Evolutionary conservation across 2,329 filamentous ascomycete genomes (phyloP), one percentile per base, ranked within the genome.

Genomic region (Phyllosticta paracitricarpa): DNA sequence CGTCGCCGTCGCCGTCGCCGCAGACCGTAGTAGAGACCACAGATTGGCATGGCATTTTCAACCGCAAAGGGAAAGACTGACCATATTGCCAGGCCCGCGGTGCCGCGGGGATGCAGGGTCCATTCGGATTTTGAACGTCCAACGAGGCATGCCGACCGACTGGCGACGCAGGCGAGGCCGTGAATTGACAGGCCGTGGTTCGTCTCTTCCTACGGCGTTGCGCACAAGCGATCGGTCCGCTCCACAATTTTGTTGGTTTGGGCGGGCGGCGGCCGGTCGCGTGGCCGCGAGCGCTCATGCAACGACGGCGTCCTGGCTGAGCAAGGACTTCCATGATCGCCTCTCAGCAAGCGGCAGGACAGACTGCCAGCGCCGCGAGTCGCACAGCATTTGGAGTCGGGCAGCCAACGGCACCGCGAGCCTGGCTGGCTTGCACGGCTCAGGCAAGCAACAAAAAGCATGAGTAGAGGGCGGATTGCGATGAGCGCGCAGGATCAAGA

Each of bases 261-360:
- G 33, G 33, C 33, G 33, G 33, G 33, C 33, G 33, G 58, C 58
- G 58, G 56, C 53, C 58, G 54, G 58, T 60, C 58, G 58, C 58
- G 58, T 60, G 58, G 58, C 53, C 54, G 58, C 10, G 35, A 24
- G 53, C 19, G 53, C 52, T 51, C 58, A 48, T 35, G 53, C 53
- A 40, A 54, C 51, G 55, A 22, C 52, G 53, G 33, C 58, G 51
- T 26, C 51, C 51, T 53, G 24, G 19, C 58, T 35, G 53, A 60
- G 58, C 58, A 60, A 60, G 58, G 58, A 51, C 58, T 60, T 26
- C 58, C 58, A 60, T 60, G 58, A 60, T 60, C 58, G 58, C 48
- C 58, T 60, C 58, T 17, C 35, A 60, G 53, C 51, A 33, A 51
- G 54, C 30, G 56, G 53, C 58, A 51, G 58, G 53, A 24, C 54